Base-by-base conservation (phyloP, 371 early-diverging fungal genomes). In the Lichtheimia corymbifera region DNA sequence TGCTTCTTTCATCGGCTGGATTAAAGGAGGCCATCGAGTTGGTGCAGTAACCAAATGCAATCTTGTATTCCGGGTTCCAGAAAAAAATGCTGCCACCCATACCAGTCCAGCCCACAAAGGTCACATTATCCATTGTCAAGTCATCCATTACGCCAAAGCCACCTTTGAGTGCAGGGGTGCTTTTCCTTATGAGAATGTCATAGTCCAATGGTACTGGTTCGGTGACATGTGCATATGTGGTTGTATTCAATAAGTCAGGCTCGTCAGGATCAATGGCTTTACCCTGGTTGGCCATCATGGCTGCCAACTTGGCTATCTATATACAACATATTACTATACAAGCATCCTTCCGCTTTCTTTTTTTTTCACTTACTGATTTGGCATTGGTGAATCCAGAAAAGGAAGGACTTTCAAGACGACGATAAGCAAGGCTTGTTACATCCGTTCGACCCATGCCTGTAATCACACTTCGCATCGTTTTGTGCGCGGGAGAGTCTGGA, bases 221-320 rank as follows among this genome's bases (percentile, higher is more conserved):
- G 0, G 77, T 71, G 1, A 72, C 76, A 17, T 62, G 54, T 18
- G 66, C 51, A 42, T 68, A 75, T 13, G 70, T 66, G 9, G 60
- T 50, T 0, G 44, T 4, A 50, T 60, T 59, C 5, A 83, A 25
- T 14, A 84, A 64, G 40, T 72, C 55, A 1, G 82, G 82, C 47
- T 83, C 81, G 0, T 71, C 73, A 0, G 54, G 45, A 28, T 63
- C 70, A 20, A 82, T 64, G 0, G 87, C 70, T 18, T 74, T 56
- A 17, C 91, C 91, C 18, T 71, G 56, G 63, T 88, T 89, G 18
- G 87, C 85, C 83, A 90, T 79, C 61, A 88, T 74, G 15, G 88
- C 85, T 28, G 81, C 86, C 28, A 90, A 62, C 50, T 77, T 80
- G 2, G 84, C 89, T 14, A 89, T 71, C 84, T 83, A 66, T 14